phyloP scores from a whole-genome alignment of 2,329 filamentous ascomycete genomes.

The Graphilbum sp. region DNA sequence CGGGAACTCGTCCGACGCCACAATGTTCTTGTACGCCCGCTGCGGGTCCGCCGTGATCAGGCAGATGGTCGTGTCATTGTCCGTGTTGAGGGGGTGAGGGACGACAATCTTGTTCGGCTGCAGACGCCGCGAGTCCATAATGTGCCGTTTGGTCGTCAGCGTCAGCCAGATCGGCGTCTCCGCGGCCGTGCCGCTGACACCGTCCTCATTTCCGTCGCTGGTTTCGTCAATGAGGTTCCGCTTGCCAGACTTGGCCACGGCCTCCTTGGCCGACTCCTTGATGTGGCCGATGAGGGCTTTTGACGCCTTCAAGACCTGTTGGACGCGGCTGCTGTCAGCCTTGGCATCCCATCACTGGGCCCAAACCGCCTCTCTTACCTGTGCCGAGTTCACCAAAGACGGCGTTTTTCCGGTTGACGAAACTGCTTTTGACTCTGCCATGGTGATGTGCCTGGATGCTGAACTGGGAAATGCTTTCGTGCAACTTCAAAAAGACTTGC shows the following conservation, averaged over 20 bases:
- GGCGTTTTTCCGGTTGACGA: slow-evolving; percentile 1
- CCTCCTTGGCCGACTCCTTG: slow-evolving; percentile 35
- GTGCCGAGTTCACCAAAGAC: slow-evolving; percentile 6
- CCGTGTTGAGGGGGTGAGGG: slow-evolving; percentile 58
- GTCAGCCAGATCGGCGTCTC: slow-evolving; percentile 45
- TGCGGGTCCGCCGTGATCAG: slow-evolving; percentile 63
- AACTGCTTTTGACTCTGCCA: slow-evolving; percentile 7
- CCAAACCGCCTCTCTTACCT: slow-evolving; percentile 6
- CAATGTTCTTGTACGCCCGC: slow-evolving; percentile 77
- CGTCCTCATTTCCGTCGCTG: slow-evolving; percentile 17
- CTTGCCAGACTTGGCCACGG: slow-evolving; percentile 29
- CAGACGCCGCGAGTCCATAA: slow-evolving; percentile 56
- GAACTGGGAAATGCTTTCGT: not conserved
- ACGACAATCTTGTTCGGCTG: slow-evolving; percentile 73
- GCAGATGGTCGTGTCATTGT: slow-evolving; percentile 56
- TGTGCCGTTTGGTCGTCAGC: slow-evolving; percentile 49
- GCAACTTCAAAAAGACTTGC: too few relatives aligned
- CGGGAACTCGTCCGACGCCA: slow-evolving; percentile 59
- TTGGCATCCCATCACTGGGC: not conserved
- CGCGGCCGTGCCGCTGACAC: slow-evolving; percentile 16
- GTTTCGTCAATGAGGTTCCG: slow-evolving; percentile 36
- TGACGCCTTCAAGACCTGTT: slow-evolving; percentile 34
- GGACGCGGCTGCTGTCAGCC: too few relatives aligned
- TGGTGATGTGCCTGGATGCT: not conserved
- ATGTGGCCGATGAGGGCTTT: slow-evolving; percentile 47